Conservation (phyloP, 768 basidiomycete species). For the Psilocybe cubensis region DNA sequence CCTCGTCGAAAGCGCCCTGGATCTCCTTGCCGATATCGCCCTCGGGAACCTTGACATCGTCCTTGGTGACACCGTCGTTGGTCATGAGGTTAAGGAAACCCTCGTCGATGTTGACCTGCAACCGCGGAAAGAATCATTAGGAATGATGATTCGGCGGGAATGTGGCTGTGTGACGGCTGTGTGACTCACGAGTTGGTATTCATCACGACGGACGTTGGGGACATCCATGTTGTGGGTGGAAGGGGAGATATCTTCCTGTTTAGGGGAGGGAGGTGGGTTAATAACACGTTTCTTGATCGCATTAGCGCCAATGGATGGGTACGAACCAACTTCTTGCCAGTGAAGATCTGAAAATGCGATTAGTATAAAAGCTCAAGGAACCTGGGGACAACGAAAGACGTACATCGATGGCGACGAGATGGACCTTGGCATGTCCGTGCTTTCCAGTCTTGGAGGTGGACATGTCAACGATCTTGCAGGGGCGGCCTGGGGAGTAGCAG, state of each 20-base stretch:
- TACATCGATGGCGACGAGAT: conserved; percentile 96
- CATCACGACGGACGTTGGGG: conserved; percentile 87
- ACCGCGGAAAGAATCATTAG: conserved; percentile 27
- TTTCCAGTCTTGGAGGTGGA: conserved; percentile 99
- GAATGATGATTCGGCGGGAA: conserved; percentile 9
- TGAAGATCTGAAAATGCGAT: conserved; percentile 80
- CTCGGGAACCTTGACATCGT: conserved; percentile 95
- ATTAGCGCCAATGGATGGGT: conserved; percentile 15
- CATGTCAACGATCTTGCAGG: conserved; percentile 99
- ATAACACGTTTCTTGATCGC: background rate
- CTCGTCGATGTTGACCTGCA: conserved; percentile 87
- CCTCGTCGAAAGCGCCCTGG: conserved; percentile 70
- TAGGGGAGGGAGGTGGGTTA: background rate
- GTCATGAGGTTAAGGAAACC: conserved; percentile 95
- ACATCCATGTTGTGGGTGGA: conserved; percentile 99
- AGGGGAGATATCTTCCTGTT: conserved; percentile 90
- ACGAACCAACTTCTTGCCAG: conserved; percentile 92
- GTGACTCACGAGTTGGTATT: conserved; percentile 83
- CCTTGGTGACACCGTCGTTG: conserved; percentile 78
- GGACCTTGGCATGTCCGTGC: conserved; percentile 99
- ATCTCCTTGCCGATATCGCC: conserved; percentile 79
- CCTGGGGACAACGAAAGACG: conserved; percentile 33
- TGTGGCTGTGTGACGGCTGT: conserved; percentile 1
- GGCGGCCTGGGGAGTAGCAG: conserved; percentile 56
- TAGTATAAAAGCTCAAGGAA: conserved; percentile 14